Base-by-base conservation (phyloP, 176 grass and related monocot species). In the Otatea glauca region DNA sequence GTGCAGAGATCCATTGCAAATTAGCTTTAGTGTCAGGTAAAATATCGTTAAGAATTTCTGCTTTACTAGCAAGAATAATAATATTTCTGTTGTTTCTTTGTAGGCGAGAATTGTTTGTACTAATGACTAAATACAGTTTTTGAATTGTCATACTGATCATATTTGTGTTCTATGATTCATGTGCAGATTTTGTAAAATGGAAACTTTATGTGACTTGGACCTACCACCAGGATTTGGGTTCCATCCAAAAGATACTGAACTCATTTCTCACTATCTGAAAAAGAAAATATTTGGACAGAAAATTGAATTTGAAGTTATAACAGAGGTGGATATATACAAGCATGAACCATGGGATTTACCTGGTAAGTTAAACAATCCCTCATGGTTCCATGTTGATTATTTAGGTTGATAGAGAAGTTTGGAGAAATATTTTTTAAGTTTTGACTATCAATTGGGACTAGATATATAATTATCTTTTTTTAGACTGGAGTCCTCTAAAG, bases 261-360 rank as follows among this genome's bases (percentile, higher is more conserved):
- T 98, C 12, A 65, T 98, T 75, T 86, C 76, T 75, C 89, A 93
- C 77, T 98, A 98, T 86, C 78, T 98, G 76, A 95, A 92, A 68
- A 88, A 39, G 76, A 98, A 98, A 88, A 70, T 98, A 79, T 82
- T 49, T 21, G 91, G 93, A 6, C 88, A 85, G 68, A 88, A 80
- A 74, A 87, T 95, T n/a, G 93, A 98, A 11, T 77, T 65, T 66
- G 85, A 95, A 8, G 44, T 98, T 63, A 95, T 95, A 74, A 77
- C 89, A 38, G 92, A 85, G 73, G 80, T 98, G 59, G 96, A 98
- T 81, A 98, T 98, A 85, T 98, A 98, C 84, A 98, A 93, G 83
- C 88, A 98, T 77, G 96, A 95, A 70, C 96, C 96, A 84, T 98
- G 96, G 96, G 96, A 98, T 88, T 88, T 98, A 77, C 91, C 93